phyloP scores from a whole-genome alignment of 805 yeast genomes.

The Wickerhamia fluorescens region DNA sequence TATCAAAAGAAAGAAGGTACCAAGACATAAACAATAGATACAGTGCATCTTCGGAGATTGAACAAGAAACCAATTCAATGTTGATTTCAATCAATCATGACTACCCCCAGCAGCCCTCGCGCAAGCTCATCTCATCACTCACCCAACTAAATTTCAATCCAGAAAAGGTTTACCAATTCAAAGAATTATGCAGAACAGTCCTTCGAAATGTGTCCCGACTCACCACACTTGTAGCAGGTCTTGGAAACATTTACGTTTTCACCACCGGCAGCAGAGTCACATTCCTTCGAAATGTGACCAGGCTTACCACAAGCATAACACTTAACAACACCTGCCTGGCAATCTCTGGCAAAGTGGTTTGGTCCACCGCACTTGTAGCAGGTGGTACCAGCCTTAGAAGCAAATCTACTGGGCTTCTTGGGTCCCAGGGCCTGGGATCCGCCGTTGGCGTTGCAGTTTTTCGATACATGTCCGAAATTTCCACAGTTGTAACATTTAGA shows the following conservation, averaged over 20 bases:
- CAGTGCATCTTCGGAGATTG: no score
- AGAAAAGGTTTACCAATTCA: no score
- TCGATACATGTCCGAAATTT: constrained; percentile 75
- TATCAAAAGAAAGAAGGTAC: no score
- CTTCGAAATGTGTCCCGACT: constrained; percentile 82
- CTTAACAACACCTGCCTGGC: constrained; percentile 64
- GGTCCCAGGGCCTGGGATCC: constrained; percentile 10
- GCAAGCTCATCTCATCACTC: no score
- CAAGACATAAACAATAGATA: no score
- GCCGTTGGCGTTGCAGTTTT: constrained; percentile 45
- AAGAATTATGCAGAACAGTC: constrained; percentile 43
- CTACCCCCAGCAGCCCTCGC: no score
- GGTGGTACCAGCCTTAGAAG: constrained; percentile 38
- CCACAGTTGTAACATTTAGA: constrained; percentile 78
- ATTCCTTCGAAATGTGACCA: constrained; percentile 86
- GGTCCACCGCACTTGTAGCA: constrained; percentile 93
- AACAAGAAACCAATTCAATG: no score
- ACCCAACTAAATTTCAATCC: no score
- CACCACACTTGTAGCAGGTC: constrained; percentile 69
- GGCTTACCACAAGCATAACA: constrained; percentile 90
- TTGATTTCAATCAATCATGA: no score
- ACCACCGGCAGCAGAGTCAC: constrained; percentile 52
- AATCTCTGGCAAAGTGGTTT: constrained; percentile 88
- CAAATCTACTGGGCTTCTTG: constrained; percentile 12
- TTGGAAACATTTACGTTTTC: constrained; percentile 37